Base-by-base conservation (phyloP, 805 yeast genomes). In the Pichia kluyveri region DNA sequence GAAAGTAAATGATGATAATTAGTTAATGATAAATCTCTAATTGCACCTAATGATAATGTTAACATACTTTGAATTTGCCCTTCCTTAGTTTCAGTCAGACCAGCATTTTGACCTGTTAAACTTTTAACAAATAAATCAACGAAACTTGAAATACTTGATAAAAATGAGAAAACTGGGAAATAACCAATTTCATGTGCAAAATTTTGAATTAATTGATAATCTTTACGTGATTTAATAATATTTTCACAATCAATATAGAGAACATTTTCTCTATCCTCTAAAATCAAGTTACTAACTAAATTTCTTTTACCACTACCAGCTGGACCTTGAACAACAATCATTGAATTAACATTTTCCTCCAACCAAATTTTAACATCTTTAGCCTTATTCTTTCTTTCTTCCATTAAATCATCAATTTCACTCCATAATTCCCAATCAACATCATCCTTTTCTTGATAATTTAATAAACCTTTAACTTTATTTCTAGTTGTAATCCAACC, bases 231-330 rank as follows among this genome's bases (percentile, higher is more conserved):
- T 59, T 86, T 86, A 19, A 77, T 73, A 47, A 93, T 66, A 38
- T 70, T 70, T 48, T 85, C 95, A 69, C 97, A 91, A 64, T 91
- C 95, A 41, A 93, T 63, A 49, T 78, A 73, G 38, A 89, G 69
- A 4, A 83, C 75, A 51, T 83, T 82, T 1, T 72, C 70, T 45
- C 89, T 76, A 30, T 72, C 78, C 43, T 71, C 67, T 41, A 87
- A 69, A 1, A 84, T 81, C 57, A 82, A 79, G 41, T 80, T 80
- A 60, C 83, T 66, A 5, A 91, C 89, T 51, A 88, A 68, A 51
- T 82, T 91, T 51, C 81, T 76, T 58, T 93, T 91, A 23, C 98
- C 99, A n/a, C 95, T 81, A 6, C 99, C 99, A 54, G 87, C 76
- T 6, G 99, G 98, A 12, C 99, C 99, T 52, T 82, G 79, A 3